phyloP scores from a whole-genome alignment of 2,329 filamentous ascomycete genomes.

The Ciborinia camelliae region DNA sequence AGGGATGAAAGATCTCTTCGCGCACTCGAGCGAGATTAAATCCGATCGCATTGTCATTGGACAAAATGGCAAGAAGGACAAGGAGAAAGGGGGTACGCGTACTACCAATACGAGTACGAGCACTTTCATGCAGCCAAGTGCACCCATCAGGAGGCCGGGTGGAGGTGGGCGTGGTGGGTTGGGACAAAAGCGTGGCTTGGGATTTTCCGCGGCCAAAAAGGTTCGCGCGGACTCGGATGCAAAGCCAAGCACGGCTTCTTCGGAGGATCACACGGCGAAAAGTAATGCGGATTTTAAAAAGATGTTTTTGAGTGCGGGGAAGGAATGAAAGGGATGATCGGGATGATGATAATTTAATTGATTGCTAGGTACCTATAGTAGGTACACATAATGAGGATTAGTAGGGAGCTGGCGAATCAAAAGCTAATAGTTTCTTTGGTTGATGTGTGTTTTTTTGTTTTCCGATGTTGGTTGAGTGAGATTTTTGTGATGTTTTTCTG shows the following conservation, averaged over 20 bases:
- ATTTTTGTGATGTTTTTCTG: too few relatives aligned
- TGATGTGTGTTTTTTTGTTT: too few relatives aligned
- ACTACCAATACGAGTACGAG: conserved; percentile 33
- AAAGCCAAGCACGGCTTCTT: conserved; percentile 15
- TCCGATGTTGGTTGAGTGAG: too few relatives aligned
- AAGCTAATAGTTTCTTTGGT: conserved; percentile 5
- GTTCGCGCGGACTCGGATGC: conserved; percentile 12
- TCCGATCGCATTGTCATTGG: conserved; percentile 42
- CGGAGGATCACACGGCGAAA: conserved; percentile 40
- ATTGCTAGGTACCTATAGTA: background rate
- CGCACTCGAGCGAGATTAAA: conserved; percentile 46
- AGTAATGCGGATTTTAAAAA: conserved; percentile 58
- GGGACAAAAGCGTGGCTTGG: conserved; percentile 38
- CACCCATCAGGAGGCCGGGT: conserved; percentile 38
- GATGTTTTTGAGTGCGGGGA: conserved; percentile 36
- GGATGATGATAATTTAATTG: background rate
- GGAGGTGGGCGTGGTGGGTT: conserved; percentile 39
- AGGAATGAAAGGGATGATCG: conserved; percentile 18
- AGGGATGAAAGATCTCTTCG: conserved; percentile 52
- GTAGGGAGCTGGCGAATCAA: conserved; percentile 10
- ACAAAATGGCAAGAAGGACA: conserved; percentile 28
- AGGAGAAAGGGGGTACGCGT: background rate
- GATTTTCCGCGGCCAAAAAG: conserved; percentile 28
- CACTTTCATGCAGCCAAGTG: conserved; percentile 33
- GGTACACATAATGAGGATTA: background rate